A percentile compares a stretch with the other conserved stretches of the same genome.
Evolutionary conservation across 169 alveolate species (phyloP).

Genomic region (Theileria luwenshuni): DNA sequence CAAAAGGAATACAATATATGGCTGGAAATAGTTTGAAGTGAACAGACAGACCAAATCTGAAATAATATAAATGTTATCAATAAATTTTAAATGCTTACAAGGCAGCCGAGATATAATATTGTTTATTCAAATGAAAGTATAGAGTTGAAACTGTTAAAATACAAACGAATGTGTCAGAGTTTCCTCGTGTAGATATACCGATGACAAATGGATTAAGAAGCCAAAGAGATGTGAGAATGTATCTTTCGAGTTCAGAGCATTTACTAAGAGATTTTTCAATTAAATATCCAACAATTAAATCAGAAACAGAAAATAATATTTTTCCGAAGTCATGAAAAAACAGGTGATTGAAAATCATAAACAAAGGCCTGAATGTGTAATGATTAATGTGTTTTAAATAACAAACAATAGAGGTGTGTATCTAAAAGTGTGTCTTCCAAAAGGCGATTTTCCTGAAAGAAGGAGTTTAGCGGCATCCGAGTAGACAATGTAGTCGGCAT

Average conservation of each 20-base stretch:
- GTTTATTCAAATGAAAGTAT: slow-evolving; percentile 58
- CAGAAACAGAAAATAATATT: slow-evolving; percentile 82
- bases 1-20: slow-evolving; percentile 90
- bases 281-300: slow-evolving; percentile 83
- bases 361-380: slow-evolving; percentile 67
- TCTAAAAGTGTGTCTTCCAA: slow-evolving; percentile 94
- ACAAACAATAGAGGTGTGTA: slow-evolving; percentile 93
- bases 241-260: slow-evolving; percentile 36
- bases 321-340: slow-evolving; percentile 84
- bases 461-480: slow-evolving; percentile 96
- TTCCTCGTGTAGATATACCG: slow-evolving; percentile 94
- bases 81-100: slow-evolving; percentile 53
- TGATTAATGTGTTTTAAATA: neutral
- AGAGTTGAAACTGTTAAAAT: slow-evolving; percentile 71
- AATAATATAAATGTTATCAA: neutral
- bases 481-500: slow-evolving; percentile 94
- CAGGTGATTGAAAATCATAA: slow-evolving; percentile 74
- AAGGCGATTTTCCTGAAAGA: slow-evolving; percentile 92
- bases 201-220: slow-evolving; percentile 91
- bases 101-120: slow-evolving; percentile 77
- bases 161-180: slow-evolving; percentile 83
- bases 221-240: slow-evolving; percentile 82
- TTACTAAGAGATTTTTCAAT: slow-evolving; percentile 31
- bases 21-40: slow-evolving; percentile 96
- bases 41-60: slow-evolving; percentile 92